These are phyloP conservation scores for Delphinella strobiligena DNA, from an alignment of 2,329 filamentous ascomycete genomes.

Conservation along the genomic window DNA sequence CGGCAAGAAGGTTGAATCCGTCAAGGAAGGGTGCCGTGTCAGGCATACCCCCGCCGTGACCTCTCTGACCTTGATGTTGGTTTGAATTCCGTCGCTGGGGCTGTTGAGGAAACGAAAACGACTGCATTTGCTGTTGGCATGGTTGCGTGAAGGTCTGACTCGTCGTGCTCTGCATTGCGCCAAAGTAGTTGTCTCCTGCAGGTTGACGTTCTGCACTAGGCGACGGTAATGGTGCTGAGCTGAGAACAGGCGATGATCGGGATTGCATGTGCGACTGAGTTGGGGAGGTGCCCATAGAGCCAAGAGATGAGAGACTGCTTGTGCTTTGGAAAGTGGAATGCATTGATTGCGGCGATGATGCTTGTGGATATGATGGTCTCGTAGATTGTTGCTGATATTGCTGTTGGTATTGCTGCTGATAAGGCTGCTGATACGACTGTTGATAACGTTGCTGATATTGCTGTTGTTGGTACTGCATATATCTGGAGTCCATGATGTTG, in stretches of 20 bases:
- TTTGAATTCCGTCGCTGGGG: conserved; percentile 11
- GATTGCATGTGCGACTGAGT: conserved; percentile 11
- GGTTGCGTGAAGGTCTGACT: conserved; percentile 15
- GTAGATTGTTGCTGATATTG: not conserved
- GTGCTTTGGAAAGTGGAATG: conserved; percentile 28
- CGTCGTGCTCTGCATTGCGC: conserved; percentile 16
- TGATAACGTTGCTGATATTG: conserved; percentile 1
- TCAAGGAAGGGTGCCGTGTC: conserved; percentile 55
- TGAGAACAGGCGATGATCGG: conserved; percentile 20
- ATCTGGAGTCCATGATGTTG: not conserved
- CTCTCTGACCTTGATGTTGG: conserved; percentile 19
- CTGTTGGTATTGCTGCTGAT: not conserved
- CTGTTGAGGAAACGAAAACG: conserved; percentile 15
- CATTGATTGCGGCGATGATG: conserved; percentile 13
- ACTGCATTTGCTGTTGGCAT: conserved; percentile 14
- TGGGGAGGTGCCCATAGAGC: conserved; percentile 15
- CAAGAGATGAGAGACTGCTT: conserved; percentile 29
- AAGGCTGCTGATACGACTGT: conserved; percentile 22
- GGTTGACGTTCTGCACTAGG: conserved; percentile 12
- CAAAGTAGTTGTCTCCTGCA: conserved; percentile 18
- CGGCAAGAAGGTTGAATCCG: conserved; percentile 76
- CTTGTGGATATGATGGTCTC: conserved; percentile 24
- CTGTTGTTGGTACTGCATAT: not conserved
- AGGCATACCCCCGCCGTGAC: conserved; percentile 17
- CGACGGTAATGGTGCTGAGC: conserved; percentile 21